Percentiles rank a stretch among this genome's conserved stretches.
Evolutionary conservation across 2,329 filamentous ascomycete species (phyloP).

Genomic region (Colletotrichum incanum): DNA sequence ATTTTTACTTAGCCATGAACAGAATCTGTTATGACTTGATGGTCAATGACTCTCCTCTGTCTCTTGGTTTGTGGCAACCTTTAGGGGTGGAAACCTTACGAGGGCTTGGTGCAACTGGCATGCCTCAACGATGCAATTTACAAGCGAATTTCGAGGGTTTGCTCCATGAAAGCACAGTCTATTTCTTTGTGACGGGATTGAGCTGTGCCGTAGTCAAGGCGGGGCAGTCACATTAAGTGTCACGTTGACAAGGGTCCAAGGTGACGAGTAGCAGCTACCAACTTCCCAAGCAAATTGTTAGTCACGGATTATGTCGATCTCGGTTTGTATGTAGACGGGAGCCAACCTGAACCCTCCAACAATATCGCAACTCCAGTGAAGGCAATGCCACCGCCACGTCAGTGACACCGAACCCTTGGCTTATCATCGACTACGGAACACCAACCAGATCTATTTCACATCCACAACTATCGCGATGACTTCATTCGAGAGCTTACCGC

Average conservation of each 20-base stretch:
- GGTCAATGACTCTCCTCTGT: not conserved
- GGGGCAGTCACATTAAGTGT: not conserved
- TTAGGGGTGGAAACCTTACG: not conserved
- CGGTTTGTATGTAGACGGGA: not conserved
- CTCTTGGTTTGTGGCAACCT: not conserved
- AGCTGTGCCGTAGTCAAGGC: not conserved
- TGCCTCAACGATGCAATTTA: not conserved
- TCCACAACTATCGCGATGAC: not conserved
- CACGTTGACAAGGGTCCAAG: not conserved
- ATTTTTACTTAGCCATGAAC: conserved; percentile 12
- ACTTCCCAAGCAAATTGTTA: not conserved
- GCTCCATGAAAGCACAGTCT: not conserved
- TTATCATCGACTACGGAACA: not conserved
- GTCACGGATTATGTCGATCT: not conserved
- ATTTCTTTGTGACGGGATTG: not conserved
- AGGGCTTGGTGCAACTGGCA: not conserved
- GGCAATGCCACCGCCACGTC: not conserved
- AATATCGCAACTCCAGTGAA: not conserved
- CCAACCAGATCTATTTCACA: not conserved
- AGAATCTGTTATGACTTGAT: not conserved
- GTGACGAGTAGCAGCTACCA: not conserved
- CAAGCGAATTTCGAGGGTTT: not conserved
- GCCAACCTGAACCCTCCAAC: not conserved
- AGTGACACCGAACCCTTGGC: not conserved
- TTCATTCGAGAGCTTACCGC: not conserved